A percentile compares a stretch with the other conserved stretches of the same genome.
phyloP scores from a whole-genome alignment of 257 asterid species.

The Fraxinus pennsylvanica region DNA sequence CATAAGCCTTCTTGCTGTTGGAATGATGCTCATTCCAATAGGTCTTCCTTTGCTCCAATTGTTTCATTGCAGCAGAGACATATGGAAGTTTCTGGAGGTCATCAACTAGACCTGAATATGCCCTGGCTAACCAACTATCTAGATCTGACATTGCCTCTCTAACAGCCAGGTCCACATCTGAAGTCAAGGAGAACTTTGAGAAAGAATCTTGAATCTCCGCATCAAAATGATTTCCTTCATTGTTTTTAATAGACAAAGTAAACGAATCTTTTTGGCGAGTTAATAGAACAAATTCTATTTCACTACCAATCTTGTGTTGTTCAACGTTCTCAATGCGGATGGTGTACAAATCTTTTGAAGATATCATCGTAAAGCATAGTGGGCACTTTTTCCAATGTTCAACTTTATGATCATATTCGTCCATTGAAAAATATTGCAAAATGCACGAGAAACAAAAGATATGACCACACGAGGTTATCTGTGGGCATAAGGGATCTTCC shows the following conservation, averaged over 20 bases:
- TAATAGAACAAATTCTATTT: slow-evolving; percentile 64
- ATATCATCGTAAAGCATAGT: slow-evolving; percentile 79
- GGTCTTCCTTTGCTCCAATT: slow-evolving; percentile 65
- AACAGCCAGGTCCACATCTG: slow-evolving; percentile 84
- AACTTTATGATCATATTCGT: slow-evolving; percentile 49
- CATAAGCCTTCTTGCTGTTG: slow-evolving; percentile 30
- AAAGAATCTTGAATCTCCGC: slow-evolving; percentile 57
- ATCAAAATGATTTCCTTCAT: slow-evolving; percentile 36
- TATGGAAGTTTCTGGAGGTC: slow-evolving; percentile 90
- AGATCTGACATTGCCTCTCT: slow-evolving; percentile 82
- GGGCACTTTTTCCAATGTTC: slow-evolving; percentile 90
- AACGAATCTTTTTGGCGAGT: slow-evolving; percentile 77
- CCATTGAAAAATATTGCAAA: slow-evolving; percentile 67
- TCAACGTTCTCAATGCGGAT: slow-evolving; percentile 65
- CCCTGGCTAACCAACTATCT: slow-evolving; percentile 93
- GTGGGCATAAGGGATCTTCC: slow-evolving; percentile 88
- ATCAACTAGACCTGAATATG: slow-evolving; percentile 89
- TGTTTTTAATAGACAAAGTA: slow-evolving; percentile 54
- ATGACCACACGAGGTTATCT: slow-evolving; percentile 95
- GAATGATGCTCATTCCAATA: slow-evolving; percentile 72
- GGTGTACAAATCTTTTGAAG: slow-evolving; percentile 80
- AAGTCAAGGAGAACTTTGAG: slow-evolving; percentile 79
- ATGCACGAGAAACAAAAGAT: slow-evolving; percentile 95
- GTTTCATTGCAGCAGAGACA: slow-evolving; percentile 87
- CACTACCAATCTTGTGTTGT: slow-evolving; percentile 60